These are phyloP conservation scores for Leccinellum albellum DNA, from an alignment of 768 basidiomycete genomes.

Conservation along the genomic window DNA sequence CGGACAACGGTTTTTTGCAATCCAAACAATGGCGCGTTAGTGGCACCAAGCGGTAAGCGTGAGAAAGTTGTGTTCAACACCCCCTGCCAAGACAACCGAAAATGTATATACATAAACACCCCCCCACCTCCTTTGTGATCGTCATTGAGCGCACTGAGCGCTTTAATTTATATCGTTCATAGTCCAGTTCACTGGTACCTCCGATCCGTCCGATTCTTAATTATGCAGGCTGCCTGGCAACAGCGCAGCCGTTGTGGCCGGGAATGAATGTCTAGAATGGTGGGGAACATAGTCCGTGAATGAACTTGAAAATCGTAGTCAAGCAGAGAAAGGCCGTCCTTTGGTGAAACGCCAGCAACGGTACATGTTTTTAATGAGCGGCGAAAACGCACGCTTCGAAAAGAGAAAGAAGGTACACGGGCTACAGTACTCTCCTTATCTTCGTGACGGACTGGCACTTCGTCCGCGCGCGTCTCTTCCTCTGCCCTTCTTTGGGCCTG, in stretches of 20 bases:
- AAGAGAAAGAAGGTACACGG: background rate
- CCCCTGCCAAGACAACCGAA: background rate
- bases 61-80: slow-evolving; percentile 14
- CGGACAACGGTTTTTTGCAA: slow-evolving; percentile 2
- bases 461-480: slow-evolving; percentile 59
- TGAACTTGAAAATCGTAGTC: slow-evolving; percentile 1
- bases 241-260: slow-evolving; percentile 2
- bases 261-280: slow-evolving; percentile 10
- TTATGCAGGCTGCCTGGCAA: slow-evolving; percentile 4
- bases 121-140: background rate
- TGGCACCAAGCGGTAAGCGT: slow-evolving; percentile 15
- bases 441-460: slow-evolving; percentile 75
- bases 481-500: slow-evolving; percentile 76
- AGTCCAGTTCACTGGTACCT: background rate
- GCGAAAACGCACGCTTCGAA: background rate
- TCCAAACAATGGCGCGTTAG: slow-evolving; percentile 19
- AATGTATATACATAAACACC: slow-evolving; percentile 15
- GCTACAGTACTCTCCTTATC: slow-evolving; percentile 32
- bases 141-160: background rate
- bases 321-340: background rate
- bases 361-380: slow-evolving; percentile 1
- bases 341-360: background rate
- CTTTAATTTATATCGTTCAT: too few species aligned
- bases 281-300: background rate
- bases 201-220: background rate